Base-by-base conservation (phyloP, 257 asterid genomes). In the Solanum pimpinellifolium region DNA sequence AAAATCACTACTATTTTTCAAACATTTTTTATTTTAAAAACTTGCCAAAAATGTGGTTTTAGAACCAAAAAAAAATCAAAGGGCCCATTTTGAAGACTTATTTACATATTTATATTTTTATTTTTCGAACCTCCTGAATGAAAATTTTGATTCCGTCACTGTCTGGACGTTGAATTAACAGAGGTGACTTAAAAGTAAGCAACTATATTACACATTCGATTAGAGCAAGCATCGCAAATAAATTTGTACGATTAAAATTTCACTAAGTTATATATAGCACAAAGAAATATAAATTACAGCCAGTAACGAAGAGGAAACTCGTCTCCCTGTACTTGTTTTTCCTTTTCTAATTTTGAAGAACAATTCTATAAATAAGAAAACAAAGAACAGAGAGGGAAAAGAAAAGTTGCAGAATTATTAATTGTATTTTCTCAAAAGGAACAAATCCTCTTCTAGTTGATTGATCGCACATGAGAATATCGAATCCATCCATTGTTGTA, bases 401-500 rank as follows among this genome's bases (percentile, higher is more conserved):
- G 44, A 29, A 47, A 16, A 29, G 18, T 18, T 47, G 69, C 0
- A 15, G 20, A 60, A 15, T 9, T 31, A 37, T 83, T 11, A 59
- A 9, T 81, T 39, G 46, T 56, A 16, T 60, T 42, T 87, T 72
- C 66, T 75, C 62, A 62, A 77, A 60, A 87, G 47, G 42, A 84
- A 83, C 16, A 90, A 37, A 39, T 89, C 90, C 70, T 89, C 85
- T 84, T 92, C 91, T 11, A 90, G 82, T 60, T 89, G 89, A 84
- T 86, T 87, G 85, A 91, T 83, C 88, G 91, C 93, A 94, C 93
- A 91, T 1, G 92, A 89, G 41, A 91, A 78, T 86, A 92, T 72
- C 13, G 96, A 91, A 86, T 92, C 94, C 29, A 88, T 87, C 92
- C 89, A 90, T 65, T 88, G 87, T 23, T 87, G 91, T 42, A 88